Conservation (phyloP, 225 moss, liverwort and hornwort species). For the Straminergon stramineum region DNA sequence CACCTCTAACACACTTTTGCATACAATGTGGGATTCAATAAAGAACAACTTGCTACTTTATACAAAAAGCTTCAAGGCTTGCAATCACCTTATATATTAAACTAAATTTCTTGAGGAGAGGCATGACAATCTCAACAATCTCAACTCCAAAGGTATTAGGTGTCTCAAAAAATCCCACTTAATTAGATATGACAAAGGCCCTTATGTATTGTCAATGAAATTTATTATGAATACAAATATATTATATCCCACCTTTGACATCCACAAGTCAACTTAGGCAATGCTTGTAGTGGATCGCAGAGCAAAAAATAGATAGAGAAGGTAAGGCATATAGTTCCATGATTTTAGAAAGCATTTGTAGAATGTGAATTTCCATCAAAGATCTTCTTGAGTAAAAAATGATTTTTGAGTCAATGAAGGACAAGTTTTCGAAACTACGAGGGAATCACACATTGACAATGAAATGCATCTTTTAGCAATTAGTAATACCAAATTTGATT, state of each 20-base stretch:
- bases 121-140: not conserved
- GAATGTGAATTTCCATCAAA: not conserved
- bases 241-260: rapidly evolving
- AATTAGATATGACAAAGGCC: rapidly evolving
- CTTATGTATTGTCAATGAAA: not conserved
- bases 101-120: not conserved
- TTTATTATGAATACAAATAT: not conserved
- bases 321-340: not conserved
- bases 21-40: not conserved
- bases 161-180: not conserved
- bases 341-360: not conserved
- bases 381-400: not conserved
- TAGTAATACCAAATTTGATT: not conserved
- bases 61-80: not conserved
- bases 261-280: not conserved
- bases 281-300: not conserved
- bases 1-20: not conserved
- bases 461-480: not conserved
- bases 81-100: not conserved
- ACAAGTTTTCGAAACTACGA: too few relatives aligned
- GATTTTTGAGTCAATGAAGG: not conserved
- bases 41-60: not conserved
- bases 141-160: rapidly evolving
- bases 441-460: too few relatives aligned
- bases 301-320: not conserved